These are phyloP conservation scores for Nyctanthes arbortristis DNA, from an alignment of 257 asterid genomes.

Conservation along the genomic window DNA sequence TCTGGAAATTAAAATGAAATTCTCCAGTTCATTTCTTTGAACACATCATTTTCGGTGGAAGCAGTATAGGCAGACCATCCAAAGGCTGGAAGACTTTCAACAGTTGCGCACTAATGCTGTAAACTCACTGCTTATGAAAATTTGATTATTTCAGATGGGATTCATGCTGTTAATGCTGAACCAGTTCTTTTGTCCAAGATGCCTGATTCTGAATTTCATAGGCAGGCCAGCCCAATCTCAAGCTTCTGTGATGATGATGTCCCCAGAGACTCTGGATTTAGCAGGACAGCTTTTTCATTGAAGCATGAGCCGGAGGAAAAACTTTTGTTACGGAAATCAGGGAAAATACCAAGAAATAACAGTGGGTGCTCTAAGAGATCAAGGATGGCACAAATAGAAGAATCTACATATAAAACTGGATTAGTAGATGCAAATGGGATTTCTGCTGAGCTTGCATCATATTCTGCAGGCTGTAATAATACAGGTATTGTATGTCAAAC, in stretches of 20 bases:
- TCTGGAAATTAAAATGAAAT: not conserved
- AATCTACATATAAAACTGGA: slow-evolving; percentile 44
- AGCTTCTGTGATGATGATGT: slow-evolving; percentile 32
- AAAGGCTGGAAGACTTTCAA: not conserved
- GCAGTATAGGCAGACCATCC: not conserved
- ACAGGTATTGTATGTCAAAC: slow-evolving; percentile 43
- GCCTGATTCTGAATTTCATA: slow-evolving; percentile 38
- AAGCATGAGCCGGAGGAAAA: slow-evolving; percentile 39
- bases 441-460: slow-evolving; percentile 42
- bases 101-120: not conserved
- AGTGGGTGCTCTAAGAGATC: slow-evolving; percentile 56
- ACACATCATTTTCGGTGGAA: not conserved
- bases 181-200: slow-evolving; percentile 44
- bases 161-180: slow-evolving; percentile 38
- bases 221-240: slow-evolving; percentile 38
- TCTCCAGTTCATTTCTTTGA: not conserved
- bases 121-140: slow-evolving; percentile 25
- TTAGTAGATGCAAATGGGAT: slow-evolving; percentile 44
- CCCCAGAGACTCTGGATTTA: slow-evolving; percentile 34
- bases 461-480: slow-evolving; percentile 43
- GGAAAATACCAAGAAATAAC: slow-evolving; percentile 51
- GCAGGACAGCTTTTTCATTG: slow-evolving; percentile 34
- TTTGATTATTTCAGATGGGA: slow-evolving; percentile 39
- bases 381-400: slow-evolving; percentile 49
- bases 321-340: slow-evolving; percentile 41